Evolutionary conservation across 1,284 basidiomycete species (phyloP), one percentile per base, ranked within the genome.

Genomic region (Moesziomyces parantarcticus): DNA sequence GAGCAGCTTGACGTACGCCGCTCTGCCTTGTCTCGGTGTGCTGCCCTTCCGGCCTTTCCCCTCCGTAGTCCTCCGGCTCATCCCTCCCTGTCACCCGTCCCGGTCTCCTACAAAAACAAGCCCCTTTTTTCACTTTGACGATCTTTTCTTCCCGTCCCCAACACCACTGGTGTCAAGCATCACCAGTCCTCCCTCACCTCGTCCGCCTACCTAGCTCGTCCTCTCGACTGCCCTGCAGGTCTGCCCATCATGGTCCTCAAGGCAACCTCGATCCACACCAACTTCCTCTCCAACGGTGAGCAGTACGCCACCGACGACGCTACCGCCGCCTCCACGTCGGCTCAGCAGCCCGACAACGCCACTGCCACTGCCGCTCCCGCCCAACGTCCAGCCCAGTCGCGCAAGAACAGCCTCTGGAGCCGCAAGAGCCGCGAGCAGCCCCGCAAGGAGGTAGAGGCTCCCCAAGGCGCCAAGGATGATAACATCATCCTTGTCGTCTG

Each of bases 401-500:
- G 69, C 55, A 73, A 68, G 60, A 64, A 73, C 70, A 73, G 70
- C 49, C 44, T 64, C 29, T 73, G 70, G 70, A 58, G 56, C 50
- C 63, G 70, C 51, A 67, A 64, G 60, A 72, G 63, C 53, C 48
- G 59, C 18, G 64, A 67, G 21, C 64, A 57, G 47, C 47, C 62
- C 45, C 64, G 58, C 60, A 61, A 51, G 41, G 44, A 69, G 10
- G 65, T 63, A 25, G 50, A 57, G 20, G 40, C 69, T 3, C 69
- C 69, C 16, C 42, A 40, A 14, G 72, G 54, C 22, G 67, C 52
- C 50, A 66, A 60, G 43, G 63, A 77, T 32, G 62, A 66, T 21
- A 78, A 76, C 49, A 60, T 78, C 54, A 78, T 78, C 42, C 66
- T 79, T 57, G 77, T 78, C 32, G 67, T 64, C 32, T 79, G 65